Conservation (phyloP, 306 rosid genomes). For the Vicia faba region DNA sequence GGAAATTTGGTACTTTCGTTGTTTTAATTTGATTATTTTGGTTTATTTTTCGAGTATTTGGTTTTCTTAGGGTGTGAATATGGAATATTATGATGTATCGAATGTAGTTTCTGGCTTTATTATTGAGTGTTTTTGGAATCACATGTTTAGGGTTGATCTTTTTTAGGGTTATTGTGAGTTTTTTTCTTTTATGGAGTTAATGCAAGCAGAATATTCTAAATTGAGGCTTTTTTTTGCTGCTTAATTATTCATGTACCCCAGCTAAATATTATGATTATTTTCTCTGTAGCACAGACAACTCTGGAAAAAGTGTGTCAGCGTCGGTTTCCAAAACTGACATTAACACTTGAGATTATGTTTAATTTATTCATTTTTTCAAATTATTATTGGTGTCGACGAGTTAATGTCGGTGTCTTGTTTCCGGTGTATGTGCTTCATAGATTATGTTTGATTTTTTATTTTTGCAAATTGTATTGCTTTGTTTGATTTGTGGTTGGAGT, state of each 20-base stretch:
- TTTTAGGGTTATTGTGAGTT: slow-evolving; percentile 1
- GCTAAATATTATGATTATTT: not conserved
- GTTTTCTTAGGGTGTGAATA: slow-evolving; percentile 18
- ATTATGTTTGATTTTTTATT: slow-evolving; percentile 22
- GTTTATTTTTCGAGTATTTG: slow-evolving; percentile 13
- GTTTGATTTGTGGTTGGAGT: not conserved
- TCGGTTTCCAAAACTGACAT: too few relatives aligned
- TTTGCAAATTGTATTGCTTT: not conserved
- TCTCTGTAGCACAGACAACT: too few relatives aligned
- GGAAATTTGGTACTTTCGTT: not conserved
- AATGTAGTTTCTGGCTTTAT: slow-evolving; percentile 25
- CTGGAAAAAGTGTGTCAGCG: too few relatives aligned
- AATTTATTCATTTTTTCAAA: too few relatives aligned
- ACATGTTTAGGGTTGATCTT: slow-evolving; percentile 15
- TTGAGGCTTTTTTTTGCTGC: not conserved
- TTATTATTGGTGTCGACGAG: too few relatives aligned
- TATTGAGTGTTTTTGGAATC: slow-evolving; percentile 15
- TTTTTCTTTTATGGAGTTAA: slow-evolving; percentile 24
- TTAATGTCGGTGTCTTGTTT: too few relatives aligned
- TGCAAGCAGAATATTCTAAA: slow-evolving; percentile 22
- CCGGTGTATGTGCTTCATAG: too few relatives aligned
- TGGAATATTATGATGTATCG: slow-evolving; percentile 30
- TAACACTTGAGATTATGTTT: too few relatives aligned
- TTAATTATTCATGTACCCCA: not conserved
- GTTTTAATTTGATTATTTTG: slow-evolving; percentile 23